Conservation (phyloP, 106 monocot species). For the Platanthera zijinensis region DNA sequence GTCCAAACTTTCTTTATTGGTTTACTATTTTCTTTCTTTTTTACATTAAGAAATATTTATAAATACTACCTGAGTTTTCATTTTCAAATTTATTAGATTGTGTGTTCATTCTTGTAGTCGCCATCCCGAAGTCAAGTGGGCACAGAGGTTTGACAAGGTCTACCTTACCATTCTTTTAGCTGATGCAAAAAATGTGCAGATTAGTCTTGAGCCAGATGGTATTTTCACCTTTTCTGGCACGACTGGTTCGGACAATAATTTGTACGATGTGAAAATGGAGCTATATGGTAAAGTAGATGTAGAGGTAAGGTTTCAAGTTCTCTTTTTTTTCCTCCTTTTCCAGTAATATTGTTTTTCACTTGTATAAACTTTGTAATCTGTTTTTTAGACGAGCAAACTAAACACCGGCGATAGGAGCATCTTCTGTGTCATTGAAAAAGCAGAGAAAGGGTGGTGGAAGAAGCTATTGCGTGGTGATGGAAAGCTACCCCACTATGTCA, state of each 20-base stretch:
- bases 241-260: conserved; percentile 45
- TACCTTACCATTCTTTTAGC: conserved; percentile 69
- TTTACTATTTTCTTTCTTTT: background rate
- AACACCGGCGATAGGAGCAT: conserved; percentile 63
- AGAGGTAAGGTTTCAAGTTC: conserved; percentile 40
- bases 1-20: background rate
- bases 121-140: conserved; percentile 92
- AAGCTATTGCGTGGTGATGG: conserved; percentile 61
- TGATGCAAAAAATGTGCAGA: conserved; percentile 72
- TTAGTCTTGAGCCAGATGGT: conserved; percentile 80
- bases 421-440: conserved; percentile 66
- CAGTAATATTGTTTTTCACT: background rate
- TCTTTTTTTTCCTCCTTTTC: too few relatives aligned
- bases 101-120: conserved; percentile 35
- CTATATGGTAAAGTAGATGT: conserved; percentile 79
- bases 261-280: conserved; percentile 63
- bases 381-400: conserved; percentile 72
- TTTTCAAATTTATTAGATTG: background rate
- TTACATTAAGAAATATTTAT: background rate
- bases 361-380: background rate
- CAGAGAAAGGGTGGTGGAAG: conserved; percentile 74
- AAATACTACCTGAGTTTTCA: background rate
- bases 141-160: conserved; percentile 80
- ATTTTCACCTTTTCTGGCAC: conserved; percentile 60
- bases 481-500: conserved; percentile 76